A percentile compares a stretch with the other conserved stretches of the same genome.
These are phyloP conservation scores for Capronia epimyces DNA, from an alignment of 2,329 filamentous ascomycete species.

Conservation along the genomic window DNA sequence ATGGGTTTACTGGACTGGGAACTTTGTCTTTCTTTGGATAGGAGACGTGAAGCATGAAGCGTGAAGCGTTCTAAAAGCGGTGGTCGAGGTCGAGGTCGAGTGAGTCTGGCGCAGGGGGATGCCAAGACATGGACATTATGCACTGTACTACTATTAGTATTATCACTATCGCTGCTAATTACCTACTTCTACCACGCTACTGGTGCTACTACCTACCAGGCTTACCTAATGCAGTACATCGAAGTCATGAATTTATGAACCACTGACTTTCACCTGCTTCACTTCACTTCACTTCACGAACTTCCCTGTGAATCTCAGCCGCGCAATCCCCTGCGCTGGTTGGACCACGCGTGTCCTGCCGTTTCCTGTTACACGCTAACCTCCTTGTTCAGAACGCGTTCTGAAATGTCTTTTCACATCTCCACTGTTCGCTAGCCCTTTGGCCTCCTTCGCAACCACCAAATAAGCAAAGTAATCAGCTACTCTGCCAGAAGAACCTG, in stretches of 20 bases:
- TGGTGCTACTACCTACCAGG: too few relatives aligned
- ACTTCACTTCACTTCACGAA: slow-evolving; percentile 2
- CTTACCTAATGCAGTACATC: too few relatives aligned
- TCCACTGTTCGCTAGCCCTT: not conserved
- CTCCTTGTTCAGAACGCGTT: too few relatives aligned
- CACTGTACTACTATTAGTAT: too few relatives aligned
- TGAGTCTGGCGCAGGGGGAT: too few relatives aligned
- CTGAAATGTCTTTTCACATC: not conserved
- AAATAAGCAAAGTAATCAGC: too few relatives aligned
- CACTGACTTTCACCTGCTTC: too few relatives aligned
- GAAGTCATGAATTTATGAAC: not conserved
- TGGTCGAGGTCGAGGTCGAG: too few relatives aligned
- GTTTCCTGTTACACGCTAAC: too few relatives aligned
- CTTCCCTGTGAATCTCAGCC: not conserved
- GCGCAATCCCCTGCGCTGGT: not conserved
- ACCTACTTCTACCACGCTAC: too few relatives aligned
- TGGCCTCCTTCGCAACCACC: not conserved
- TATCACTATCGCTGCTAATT: too few relatives aligned
- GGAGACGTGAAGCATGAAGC: not conserved
- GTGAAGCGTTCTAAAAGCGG: not conserved
- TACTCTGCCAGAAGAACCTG: not conserved
- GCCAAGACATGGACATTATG: not conserved
- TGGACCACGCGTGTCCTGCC: too few relatives aligned
- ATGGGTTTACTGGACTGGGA: not conserved
- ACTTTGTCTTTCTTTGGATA: not conserved